These are phyloP conservation scores for Tuber brumale DNA, from an alignment of 495 filamentous ascomycete genomes.

Conservation along the genomic window DNA sequence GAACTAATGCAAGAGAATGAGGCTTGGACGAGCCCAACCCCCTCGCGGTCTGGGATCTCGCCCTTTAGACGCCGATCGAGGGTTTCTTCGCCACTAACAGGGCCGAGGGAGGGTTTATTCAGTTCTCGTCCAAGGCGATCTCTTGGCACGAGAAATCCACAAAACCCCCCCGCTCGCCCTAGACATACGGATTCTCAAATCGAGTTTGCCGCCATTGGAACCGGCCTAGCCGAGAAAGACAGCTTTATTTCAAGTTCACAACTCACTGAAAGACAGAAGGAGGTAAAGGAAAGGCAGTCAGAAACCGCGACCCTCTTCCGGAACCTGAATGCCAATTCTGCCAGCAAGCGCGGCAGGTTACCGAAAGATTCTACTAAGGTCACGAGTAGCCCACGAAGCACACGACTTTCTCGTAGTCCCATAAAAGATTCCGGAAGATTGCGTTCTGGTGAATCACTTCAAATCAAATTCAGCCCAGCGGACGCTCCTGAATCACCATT, in stretches of 20 bases:
- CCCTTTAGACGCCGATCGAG: conserved; percentile 20
- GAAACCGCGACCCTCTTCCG: conserved; percentile 62
- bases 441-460: neutral
- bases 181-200: conserved; percentile 75
- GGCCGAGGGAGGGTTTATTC: neutral
- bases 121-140: conserved; percentile 1
- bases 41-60: conserved; percentile 22
- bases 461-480: neutral
- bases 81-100: conserved; percentile 3
- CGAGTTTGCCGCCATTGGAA: conserved; percentile 61
- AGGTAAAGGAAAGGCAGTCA: conserved; percentile 60
- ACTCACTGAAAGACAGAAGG: conserved; percentile 67
- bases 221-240: conserved; percentile 45
- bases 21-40: conserved; percentile 32
- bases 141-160: neutral
- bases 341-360: neutral
- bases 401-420: neutral
- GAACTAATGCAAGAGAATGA: conserved; percentile 9
- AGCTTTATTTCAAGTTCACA: conserved; percentile 49
- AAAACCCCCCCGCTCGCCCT: conserved; percentile 45
- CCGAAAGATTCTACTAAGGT: neutral
- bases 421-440: neutral
- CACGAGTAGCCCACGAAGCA: neutral
- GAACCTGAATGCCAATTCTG: conserved; percentile 46
- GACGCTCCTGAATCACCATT: neutral